Conservation (phyloP, 192 early-diverging fungal species). For the Thoreauomyces humboldtii region DNA sequence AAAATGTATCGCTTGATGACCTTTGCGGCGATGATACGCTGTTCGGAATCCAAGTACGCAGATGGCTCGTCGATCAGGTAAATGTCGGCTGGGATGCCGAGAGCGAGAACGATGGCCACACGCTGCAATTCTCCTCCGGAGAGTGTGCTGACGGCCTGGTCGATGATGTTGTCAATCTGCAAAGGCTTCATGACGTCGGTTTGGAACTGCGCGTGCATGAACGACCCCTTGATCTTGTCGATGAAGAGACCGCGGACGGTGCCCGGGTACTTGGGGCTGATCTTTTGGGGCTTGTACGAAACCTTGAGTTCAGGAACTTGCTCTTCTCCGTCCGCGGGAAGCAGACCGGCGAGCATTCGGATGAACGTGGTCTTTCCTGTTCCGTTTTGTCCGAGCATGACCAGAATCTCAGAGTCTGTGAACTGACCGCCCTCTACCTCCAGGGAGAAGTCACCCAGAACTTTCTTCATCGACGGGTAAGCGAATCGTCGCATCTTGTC, state of each 20-base stretch:
- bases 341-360: constrained; percentile 80
- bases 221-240: constrained; percentile 79
- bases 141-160: constrained; percentile 77
- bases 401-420: constrained; percentile 95
- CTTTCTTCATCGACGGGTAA: constrained; percentile 90
- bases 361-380: constrained; percentile 84
- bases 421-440: constrained; percentile 77
- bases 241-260: constrained; percentile 90
- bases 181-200: constrained; percentile 95
- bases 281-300: constrained; percentile 98
- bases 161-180: constrained; percentile 88
- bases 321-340: constrained; percentile 75
- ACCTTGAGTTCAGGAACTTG: constrained; percentile 83
- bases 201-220: constrained; percentile 94
- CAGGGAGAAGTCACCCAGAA: constrained; percentile 78
- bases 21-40: constrained; percentile 97
- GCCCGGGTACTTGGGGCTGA: constrained; percentile 89
- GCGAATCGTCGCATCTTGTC: constrained; percentile 72
- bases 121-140: constrained; percentile 99
- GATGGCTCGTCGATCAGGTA: constrained; percentile 98
- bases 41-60: constrained; percentile 97
- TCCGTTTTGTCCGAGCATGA: constrained; percentile 98
- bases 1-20: constrained; percentile 98
- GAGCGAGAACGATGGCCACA: constrained; percentile 88
- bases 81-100: constrained; percentile 91